Conservation (phyloP, 768 basidiomycete species). For the Serendipita sp. region DNA sequence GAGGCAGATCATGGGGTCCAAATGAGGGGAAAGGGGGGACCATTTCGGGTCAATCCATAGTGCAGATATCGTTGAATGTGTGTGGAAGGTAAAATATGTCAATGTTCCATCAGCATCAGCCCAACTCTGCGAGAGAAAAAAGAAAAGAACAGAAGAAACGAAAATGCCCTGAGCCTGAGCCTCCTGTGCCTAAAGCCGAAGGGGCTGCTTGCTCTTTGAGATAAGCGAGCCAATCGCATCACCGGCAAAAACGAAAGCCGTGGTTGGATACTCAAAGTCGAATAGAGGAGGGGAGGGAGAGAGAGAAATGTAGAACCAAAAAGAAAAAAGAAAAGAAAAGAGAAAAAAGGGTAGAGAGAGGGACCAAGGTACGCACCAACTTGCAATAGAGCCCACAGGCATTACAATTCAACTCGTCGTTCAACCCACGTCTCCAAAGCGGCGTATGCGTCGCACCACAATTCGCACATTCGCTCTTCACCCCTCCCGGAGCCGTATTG, state of each 20-base stretch:
- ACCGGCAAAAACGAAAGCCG: background rate
- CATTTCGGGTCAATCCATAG: background rate
- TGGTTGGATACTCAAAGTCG: slow-evolving; percentile 8
- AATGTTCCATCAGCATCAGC: background rate
- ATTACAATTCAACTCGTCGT: slow-evolving; percentile 81
- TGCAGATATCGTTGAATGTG: background rate
- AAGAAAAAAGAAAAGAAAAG: slow-evolving; percentile 6
- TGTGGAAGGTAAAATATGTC: background rate
- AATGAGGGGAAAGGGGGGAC: background rate
- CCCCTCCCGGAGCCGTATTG: slow-evolving; percentile 35
- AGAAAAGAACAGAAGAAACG: too few species aligned
- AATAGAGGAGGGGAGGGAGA: slow-evolving; percentile 3
- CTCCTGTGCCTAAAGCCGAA: too few species aligned
- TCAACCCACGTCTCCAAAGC: slow-evolving; percentile 70
- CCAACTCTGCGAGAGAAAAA: too few species aligned
- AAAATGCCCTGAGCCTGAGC: too few species aligned
- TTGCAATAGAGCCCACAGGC: slow-evolving; percentile 82
- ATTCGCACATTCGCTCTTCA: slow-evolving; percentile 75
- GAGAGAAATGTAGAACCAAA: background rate
- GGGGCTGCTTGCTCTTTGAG: background rate
- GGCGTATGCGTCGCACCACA: slow-evolving; percentile 82
- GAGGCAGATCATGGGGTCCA: background rate
- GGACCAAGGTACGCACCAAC: slow-evolving; percentile 33
- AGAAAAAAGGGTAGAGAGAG: background rate
- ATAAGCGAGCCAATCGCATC: background rate